Percentiles rank a stretch among this genome's conserved stretches.
phyloP scores from a whole-genome alignment of 208 protist genomes.

The Wallacemonas sp. region DNA sequence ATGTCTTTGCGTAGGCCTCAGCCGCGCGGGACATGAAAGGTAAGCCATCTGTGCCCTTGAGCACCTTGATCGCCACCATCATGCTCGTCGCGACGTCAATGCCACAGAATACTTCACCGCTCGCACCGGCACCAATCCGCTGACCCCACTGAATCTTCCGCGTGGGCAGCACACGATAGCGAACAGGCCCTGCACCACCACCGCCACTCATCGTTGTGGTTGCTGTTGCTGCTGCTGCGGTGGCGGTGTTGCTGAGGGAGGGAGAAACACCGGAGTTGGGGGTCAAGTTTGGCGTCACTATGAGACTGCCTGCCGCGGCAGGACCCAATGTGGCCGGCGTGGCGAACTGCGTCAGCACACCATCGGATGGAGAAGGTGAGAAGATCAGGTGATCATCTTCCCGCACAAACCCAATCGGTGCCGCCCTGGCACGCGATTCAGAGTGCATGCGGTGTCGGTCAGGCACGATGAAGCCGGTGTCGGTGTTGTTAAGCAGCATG shows the following conservation, averaged over 20 bases:
- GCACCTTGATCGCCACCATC: slow-evolving; percentile 74
- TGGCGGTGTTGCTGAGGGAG: neutral
- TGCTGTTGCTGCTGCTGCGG: neutral
- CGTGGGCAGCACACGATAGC: slow-evolving; percentile 43
- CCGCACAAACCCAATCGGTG: no score
- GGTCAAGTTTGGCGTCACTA: neutral
- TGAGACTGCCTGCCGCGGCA: neutral
- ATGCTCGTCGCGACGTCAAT: slow-evolving; percentile 61
- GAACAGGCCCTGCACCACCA: neutral
- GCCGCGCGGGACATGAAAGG: neutral
- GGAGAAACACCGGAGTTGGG: neutral
- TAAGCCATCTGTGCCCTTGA: slow-evolving; percentile 29
- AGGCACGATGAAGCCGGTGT: slow-evolving; percentile 3
- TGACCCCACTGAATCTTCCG: slow-evolving; percentile 61
- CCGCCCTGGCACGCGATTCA: neutral
- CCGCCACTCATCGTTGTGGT: neutral
- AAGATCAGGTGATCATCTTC: slow-evolving; percentile 1
- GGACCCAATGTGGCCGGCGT: neutral
- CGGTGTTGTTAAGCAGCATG: neutral
- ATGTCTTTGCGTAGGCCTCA: neutral
- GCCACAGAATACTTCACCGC: slow-evolving; percentile 64
- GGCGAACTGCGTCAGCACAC: neutral
- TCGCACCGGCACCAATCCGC: slow-evolving; percentile 57
- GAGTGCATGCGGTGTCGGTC: neutral
- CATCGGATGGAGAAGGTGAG: neutral